Conservation (phyloP, 768 basidiomycete genomes). For the Pulveroboletus sp. region DNA sequence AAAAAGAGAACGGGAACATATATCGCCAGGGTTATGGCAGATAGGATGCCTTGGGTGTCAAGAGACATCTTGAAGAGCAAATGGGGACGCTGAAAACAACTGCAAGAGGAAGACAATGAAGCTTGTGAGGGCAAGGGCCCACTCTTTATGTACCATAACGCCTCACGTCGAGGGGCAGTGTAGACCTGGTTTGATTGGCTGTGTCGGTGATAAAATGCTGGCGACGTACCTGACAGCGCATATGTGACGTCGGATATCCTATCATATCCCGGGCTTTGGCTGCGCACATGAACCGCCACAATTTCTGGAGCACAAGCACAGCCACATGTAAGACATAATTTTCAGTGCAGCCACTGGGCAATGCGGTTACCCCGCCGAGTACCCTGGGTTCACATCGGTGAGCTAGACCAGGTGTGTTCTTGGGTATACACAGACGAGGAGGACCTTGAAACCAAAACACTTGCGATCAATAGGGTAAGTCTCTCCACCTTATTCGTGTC, state of each 20-base stretch:
- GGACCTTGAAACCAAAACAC: conserved; percentile 50
- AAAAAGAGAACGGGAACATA: conserved; percentile 55
- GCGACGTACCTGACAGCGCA: not conserved
- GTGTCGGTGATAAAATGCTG: not conserved
- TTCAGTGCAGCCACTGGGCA: not conserved
- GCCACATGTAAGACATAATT: not conserved
- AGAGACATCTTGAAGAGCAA: conserved; percentile 30
- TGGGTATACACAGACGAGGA: conserved; percentile 72
- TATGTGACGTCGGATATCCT: too few species aligned
- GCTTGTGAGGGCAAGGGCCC: not conserved
- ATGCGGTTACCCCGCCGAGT: conserved; percentile 81
- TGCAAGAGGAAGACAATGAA: conserved; percentile 2
- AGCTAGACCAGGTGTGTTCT: conserved; percentile 72
- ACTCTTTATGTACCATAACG: conserved; percentile 20
- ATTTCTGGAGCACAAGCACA: not conserved
- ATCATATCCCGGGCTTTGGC: too few species aligned
- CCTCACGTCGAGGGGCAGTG: conserved; percentile 22
- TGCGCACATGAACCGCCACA: too few species aligned
- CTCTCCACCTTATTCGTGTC: not conserved
- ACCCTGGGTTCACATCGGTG: conserved; percentile 68
- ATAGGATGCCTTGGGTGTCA: conserved; percentile 47
- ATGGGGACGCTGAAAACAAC: not conserved
- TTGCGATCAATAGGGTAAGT: conserved; percentile 66
- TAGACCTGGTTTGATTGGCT: conserved; percentile 12
- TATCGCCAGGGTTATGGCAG: conserved; percentile 56